A percentile compares a stretch with the other conserved stretches of the same genome.
Evolutionary conservation across 345 rosid genomes (phyloP).

Genomic region (Aethionema arabicum): DNA sequence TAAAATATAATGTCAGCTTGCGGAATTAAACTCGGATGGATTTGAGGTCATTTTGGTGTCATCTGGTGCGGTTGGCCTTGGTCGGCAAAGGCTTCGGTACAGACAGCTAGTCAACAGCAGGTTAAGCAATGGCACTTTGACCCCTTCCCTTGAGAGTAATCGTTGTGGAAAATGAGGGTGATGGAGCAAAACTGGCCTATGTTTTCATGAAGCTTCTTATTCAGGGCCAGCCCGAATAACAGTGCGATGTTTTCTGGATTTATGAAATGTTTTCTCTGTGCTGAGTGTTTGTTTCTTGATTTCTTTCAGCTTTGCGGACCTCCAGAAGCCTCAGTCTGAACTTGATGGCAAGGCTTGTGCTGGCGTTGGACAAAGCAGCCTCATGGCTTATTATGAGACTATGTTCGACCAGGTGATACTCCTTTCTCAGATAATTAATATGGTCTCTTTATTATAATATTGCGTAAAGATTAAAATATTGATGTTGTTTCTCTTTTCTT

Average conservation of each 20-base stretch:
- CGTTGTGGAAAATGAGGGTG: neutral
- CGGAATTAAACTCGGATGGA: slow-evolving; percentile 78
- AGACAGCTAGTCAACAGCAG: slow-evolving; percentile 90
- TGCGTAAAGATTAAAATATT: slow-evolving; percentile 5
- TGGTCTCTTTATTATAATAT: neutral
- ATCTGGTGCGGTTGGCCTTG: slow-evolving; percentile 96
- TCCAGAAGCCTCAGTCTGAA: slow-evolving; percentile 89
- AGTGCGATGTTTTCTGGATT: slow-evolving; percentile 4
- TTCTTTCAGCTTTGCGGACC: slow-evolving; percentile 83
- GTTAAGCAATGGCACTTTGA: slow-evolving; percentile 38
- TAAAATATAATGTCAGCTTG: slow-evolving; percentile 53
- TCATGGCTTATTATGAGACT: slow-evolving; percentile 94
- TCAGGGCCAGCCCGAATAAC: neutral
- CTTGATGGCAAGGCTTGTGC: slow-evolving; percentile 99
- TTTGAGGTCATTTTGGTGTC: slow-evolving; percentile 88
- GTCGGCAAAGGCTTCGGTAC: slow-evolving; percentile 94
- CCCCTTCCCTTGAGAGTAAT: neutral
- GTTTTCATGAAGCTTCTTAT: neutral
- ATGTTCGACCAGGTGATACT: slow-evolving; percentile 70
- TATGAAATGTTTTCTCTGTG: neutral
- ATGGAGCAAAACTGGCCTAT: slow-evolving; percentile 16
- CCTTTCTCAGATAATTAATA: neutral
- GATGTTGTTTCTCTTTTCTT: slow-evolving; percentile 16
- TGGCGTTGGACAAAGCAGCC: slow-evolving; percentile 96
- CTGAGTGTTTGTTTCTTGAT: slow-evolving; percentile 20